These are phyloP conservation scores for Ziziphus jujuba DNA, from an alignment of 306 rosid species.

Conservation along the genomic window DNA sequence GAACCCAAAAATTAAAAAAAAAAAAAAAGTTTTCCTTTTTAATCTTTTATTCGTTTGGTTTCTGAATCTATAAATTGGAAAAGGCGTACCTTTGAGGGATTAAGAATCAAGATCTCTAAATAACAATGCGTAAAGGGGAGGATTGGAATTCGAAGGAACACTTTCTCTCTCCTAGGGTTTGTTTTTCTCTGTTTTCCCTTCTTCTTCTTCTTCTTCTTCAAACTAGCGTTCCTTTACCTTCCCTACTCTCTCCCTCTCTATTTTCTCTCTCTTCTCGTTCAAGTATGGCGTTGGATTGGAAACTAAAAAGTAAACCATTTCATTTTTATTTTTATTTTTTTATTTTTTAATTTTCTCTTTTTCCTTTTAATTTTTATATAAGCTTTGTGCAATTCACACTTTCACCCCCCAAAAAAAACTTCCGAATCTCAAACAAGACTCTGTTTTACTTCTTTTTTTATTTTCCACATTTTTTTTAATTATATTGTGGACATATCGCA, in stretches of 20 bases:
- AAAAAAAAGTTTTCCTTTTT: not conserved
- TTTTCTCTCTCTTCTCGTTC: constrained; percentile 41
- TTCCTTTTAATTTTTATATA: not conserved
- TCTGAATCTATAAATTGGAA: no score
- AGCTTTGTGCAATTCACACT: constrained; percentile 2
- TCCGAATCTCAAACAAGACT: not conserved
- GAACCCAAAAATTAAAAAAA: not conserved
- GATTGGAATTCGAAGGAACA: constrained; percentile 33
- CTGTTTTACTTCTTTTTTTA: not conserved
- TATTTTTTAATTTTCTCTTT: not conserved
- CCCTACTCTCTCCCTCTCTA: constrained; percentile 25
- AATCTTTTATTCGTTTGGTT: no score
- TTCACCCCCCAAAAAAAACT: constrained; percentile 7
- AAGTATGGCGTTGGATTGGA: constrained; percentile 43
- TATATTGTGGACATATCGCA: no score
- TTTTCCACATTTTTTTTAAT: no score
- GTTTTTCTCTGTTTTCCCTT: constrained; percentile 20
- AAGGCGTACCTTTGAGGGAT: constrained; percentile 43
- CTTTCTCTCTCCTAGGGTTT: constrained; percentile 54
- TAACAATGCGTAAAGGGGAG: constrained; percentile 40
- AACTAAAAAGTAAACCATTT: not conserved
- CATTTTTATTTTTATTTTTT: not conserved
- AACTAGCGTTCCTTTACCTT: constrained; percentile 9
- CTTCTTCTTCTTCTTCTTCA: constrained; percentile 5
- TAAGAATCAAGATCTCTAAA: constrained; percentile 69